Evolutionary conservation across 108 stramenopile genomes (phyloP).

Genomic region (Ochromonas danica): DNA sequence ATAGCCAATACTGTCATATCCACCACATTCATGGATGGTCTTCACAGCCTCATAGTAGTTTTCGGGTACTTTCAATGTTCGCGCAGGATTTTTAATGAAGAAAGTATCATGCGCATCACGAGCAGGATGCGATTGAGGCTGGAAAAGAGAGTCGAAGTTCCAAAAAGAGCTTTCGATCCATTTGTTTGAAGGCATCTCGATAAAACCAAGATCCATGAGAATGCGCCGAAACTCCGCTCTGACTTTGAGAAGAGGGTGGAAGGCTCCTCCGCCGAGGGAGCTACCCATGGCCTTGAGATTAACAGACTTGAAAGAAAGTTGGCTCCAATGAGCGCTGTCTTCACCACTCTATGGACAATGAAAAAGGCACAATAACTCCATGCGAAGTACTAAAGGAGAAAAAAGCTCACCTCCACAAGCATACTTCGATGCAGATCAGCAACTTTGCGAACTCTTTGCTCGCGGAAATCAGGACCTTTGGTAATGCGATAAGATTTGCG

Average conservation of each 20-base stretch:
- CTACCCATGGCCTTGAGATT: conserved; percentile 91
- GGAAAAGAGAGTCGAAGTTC: conserved; percentile 99
- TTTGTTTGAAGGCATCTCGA: conserved; percentile 98
- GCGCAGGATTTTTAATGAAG: conserved; percentile 93
- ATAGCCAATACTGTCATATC: conserved; percentile 89
- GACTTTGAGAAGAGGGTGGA: conserved; percentile 96
- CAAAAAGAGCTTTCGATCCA: conserved; percentile 99
- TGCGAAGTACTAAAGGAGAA: no score
- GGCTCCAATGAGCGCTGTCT: conserved; percentile 28
- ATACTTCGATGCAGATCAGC: conserved; percentile 96
- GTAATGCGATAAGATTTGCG: conserved; percentile 78
- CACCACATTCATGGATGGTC: conserved; percentile 92
- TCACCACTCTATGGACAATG: background rate
- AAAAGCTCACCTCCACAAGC: conserved; percentile 59
- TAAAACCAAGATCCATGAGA: conserved; percentile 97
- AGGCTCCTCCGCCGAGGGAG: conserved; percentile 81
- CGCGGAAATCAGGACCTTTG: conserved; percentile 74
- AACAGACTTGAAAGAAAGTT: conserved; percentile 82
- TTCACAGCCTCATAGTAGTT: conserved; percentile 96
- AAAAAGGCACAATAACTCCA: no score
- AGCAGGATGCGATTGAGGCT: conserved; percentile 98
- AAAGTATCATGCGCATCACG: conserved; percentile 99
- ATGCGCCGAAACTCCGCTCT: conserved; percentile 83
- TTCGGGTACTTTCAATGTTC: conserved; percentile 78
- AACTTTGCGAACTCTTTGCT: conserved; percentile 78